These are phyloP conservation scores for Naganishia antarctica DNA, from an alignment of 768 basidiomycete genomes.

Conservation along the genomic window DNA sequence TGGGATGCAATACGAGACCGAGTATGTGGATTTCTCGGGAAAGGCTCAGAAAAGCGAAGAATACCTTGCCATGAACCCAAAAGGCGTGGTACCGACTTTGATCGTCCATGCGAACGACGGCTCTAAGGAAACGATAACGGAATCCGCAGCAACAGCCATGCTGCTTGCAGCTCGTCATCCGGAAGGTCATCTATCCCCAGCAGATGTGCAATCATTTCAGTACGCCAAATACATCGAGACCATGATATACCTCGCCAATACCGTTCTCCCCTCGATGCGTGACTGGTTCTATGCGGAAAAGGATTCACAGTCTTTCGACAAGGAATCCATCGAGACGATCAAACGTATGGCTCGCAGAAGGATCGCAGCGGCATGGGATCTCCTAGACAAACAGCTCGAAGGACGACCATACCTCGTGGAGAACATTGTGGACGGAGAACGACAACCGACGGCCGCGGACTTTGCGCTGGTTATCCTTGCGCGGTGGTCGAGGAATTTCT, in stretches of 20 bases:
- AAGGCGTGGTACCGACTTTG: slow-evolving; percentile 28
- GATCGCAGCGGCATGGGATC: slow-evolving; percentile 1
- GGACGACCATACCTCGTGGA: slow-evolving; percentile 14
- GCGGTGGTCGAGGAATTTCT: slow-evolving; percentile 12
- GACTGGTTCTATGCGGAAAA: slow-evolving; percentile 30
- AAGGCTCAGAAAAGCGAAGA: slow-evolving; percentile 2
- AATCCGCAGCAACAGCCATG: slow-evolving; percentile 25
- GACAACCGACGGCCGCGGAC: slow-evolving; percentile 5
- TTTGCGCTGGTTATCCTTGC: neutral
- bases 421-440: slow-evolving; percentile 3
- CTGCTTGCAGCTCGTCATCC: slow-evolving; percentile 26
- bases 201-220: neutral
- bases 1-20: neutral
- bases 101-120: neutral
- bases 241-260: slow-evolving; percentile 24
- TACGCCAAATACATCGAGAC: slow-evolving; percentile 26
- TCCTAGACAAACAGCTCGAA: slow-evolving; percentile 3
- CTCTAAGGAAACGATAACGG: neutral
- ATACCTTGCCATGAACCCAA: slow-evolving; percentile 19
- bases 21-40: neutral
- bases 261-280: slow-evolving; percentile 20
- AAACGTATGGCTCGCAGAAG: neutral
- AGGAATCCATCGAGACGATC: neutral
- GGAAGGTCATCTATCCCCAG: slow-evolving; percentile 21
- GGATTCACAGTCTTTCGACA: neutral